phyloP scores from a whole-genome alignment of 345 rosid species.

The Ricinus communis region DNA sequence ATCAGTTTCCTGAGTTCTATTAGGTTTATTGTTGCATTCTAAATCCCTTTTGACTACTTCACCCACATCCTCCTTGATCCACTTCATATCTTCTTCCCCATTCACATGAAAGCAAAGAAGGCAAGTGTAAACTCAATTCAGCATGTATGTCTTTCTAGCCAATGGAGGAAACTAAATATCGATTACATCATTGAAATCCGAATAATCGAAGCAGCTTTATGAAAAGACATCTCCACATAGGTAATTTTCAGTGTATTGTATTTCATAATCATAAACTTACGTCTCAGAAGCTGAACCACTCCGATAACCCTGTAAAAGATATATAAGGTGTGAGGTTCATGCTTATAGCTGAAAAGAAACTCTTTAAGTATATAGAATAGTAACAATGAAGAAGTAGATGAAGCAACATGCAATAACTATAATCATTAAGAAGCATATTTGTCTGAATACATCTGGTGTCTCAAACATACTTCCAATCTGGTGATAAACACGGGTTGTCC shows the following conservation, averaged over 20 bases:
- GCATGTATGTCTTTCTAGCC: background rate
- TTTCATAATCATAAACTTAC: conserved; percentile 47
- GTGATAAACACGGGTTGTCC: conserved; percentile 98
- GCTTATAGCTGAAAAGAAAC: background rate
- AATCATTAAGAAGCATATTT: background rate
- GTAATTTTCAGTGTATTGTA: background rate
- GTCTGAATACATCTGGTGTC: conserved; percentile 1
- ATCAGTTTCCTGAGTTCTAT: too few relatives aligned
- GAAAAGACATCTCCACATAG: background rate
- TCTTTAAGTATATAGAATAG: background rate
- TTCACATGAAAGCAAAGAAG: background rate
- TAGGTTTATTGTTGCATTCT: background rate
- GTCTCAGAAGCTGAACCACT: conserved; percentile 83
- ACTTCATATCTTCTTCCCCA: background rate
- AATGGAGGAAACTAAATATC: background rate
- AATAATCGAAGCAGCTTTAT: background rate
- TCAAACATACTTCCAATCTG: conserved; percentile 72
- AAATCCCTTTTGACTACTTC: background rate
- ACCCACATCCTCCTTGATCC: background rate
- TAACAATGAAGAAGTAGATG: conserved; percentile 6
- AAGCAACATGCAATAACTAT: conserved; percentile 15
- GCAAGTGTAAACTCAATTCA: background rate
- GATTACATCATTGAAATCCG: background rate
- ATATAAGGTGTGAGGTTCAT: conserved; percentile 22
- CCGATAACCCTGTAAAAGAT: conserved; percentile 79